A percentile compares a stretch with the other conserved stretches of the same genome.
phyloP scores from a whole-genome alignment of 1,139 yeast species.

The Magnusiomyces fungicola region DNA sequence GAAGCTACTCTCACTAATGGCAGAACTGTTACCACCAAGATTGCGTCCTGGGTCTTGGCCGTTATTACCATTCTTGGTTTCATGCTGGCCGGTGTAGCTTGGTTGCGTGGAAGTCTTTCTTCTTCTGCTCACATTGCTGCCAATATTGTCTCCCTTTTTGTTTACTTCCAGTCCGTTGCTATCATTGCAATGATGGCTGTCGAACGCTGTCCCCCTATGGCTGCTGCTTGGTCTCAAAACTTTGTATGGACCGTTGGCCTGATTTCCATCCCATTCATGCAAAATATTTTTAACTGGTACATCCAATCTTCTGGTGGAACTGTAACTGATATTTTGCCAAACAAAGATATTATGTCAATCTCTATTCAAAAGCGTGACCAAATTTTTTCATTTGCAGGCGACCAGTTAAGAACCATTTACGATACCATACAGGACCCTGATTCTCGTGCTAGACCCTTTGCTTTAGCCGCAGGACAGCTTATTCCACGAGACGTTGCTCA shows the following conservation, averaged over 20 bases:
- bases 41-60: constrained; percentile 97
- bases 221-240: constrained; percentile 97
- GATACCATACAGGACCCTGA: constrained; percentile 15
- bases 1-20: constrained; percentile 83
- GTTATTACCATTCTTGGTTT: constrained; percentile 85
- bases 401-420: constrained; percentile 14
- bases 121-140: constrained; percentile 98
- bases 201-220: constrained; percentile 86
- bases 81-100: constrained; percentile 76
- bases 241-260: constrained; percentile 96
- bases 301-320: constrained; percentile 93
- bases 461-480: not conserved
- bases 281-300: constrained; percentile 84
- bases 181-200: constrained; percentile 96
- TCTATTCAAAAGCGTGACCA: constrained; percentile 59
- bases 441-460: not conserved
- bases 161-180: constrained; percentile 90
- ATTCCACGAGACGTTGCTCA: constrained; percentile 14
- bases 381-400: constrained; percentile 3
- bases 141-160: constrained; percentile 83
- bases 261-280: constrained; percentile 74
- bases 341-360: constrained; percentile 53
- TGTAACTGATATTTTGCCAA: constrained; percentile 63
- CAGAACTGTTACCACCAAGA: constrained; percentile 88
- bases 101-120: constrained; percentile 80